phyloP scores from a whole-genome alignment of 2,329 filamentous ascomycete species.

The Scolecobasidium constrictum region DNA sequence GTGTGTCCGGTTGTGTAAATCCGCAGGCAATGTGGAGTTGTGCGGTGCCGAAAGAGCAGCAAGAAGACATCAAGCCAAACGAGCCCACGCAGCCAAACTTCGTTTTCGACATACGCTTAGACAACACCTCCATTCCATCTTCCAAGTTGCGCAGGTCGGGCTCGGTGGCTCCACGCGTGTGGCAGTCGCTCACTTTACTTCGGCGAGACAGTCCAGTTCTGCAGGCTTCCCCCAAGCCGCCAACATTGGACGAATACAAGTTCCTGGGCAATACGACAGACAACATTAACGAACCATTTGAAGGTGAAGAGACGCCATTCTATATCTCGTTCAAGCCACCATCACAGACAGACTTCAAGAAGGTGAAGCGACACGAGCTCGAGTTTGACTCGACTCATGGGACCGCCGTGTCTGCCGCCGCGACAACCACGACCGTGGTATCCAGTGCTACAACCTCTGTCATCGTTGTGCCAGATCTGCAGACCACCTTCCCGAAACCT shows the following conservation, averaged over 20 bases:
- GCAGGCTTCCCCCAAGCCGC: constrained; percentile 45
- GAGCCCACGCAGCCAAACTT: constrained; percentile 64
- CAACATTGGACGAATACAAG: constrained; percentile 56
- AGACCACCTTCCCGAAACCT: constrained; percentile 51
- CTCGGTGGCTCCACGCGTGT: not conserved
- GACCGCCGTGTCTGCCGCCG: constrained; percentile 13
- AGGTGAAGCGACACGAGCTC: constrained; percentile 16
- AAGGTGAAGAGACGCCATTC: constrained; percentile 80
- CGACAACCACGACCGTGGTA: not conserved
- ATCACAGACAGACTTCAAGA: constrained; percentile 13
- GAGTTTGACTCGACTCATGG: constrained; percentile 11
- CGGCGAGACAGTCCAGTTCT: constrained; percentile 1
- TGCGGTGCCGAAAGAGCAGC: constrained; percentile 67
- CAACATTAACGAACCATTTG: constrained; percentile 55
- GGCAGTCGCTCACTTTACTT: constrained; percentile 1
- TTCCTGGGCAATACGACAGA: constrained; percentile 87
- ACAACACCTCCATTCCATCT: constrained; percentile 36
- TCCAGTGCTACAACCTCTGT: constrained; percentile 10
- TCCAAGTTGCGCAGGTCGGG: constrained; percentile 17
- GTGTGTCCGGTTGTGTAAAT: constrained; percentile 58
- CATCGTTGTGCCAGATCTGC: constrained; percentile 33
- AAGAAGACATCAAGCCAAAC: constrained; percentile 52
- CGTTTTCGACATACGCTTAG: constrained; percentile 59
- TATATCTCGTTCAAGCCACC: constrained; percentile 61
- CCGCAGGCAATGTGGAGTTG: constrained; percentile 79